These are phyloP conservation scores for Mycosphaerella sp. DNA, from an alignment of 2,329 filamentous ascomycete genomes.

Conservation along the genomic window DNA sequence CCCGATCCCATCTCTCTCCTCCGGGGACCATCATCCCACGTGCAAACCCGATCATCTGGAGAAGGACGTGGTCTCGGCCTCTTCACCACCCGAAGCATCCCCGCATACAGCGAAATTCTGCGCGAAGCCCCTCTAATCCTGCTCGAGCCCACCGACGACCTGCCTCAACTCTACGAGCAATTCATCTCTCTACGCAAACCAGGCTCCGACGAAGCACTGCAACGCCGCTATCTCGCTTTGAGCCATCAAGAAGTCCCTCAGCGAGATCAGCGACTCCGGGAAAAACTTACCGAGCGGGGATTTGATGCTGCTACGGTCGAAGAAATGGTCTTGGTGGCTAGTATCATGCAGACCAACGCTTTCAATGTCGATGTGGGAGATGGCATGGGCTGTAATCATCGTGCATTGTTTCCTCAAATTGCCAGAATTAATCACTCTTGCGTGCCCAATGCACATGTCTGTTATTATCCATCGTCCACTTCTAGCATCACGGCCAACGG, in stretches of 20 bases:
- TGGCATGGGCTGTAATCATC: slow-evolving; percentile 16
- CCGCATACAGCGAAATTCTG: slow-evolving; percentile 16
- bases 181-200: slow-evolving; percentile 12
- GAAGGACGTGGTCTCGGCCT: slow-evolving; percentile 21
- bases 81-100: slow-evolving; percentile 15
- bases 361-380: slow-evolving; percentile 23
- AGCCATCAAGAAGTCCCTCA: slow-evolving; percentile 11
- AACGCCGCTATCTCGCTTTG: slow-evolving; percentile 13
- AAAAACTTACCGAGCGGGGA: slow-evolving; percentile 19
- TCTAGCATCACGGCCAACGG: too few relatives aligned
- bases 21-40: slow-evolving; percentile 9
- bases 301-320: slow-evolving; percentile 7
- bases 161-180: slow-evolving; percentile 21
- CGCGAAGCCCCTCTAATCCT: slow-evolving; percentile 17
- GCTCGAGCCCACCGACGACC: slow-evolving; percentile 22
- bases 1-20: slow-evolving; percentile 14
- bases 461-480: slow-evolving; percentile 1
- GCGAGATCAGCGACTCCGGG: slow-evolving; percentile 16
- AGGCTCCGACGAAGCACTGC: slow-evolving; percentile 10
- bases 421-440: slow-evolving; percentile 25
- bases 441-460: slow-evolving; percentile 23
- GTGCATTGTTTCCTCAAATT: slow-evolving; percentile 19
- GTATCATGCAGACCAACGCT: slow-evolving; percentile 25
- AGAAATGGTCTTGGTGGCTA: slow-evolving; percentile 18
- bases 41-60: slow-evolving; percentile 14